Conservation (phyloP, 2,329 filamentous ascomycete genomes). For the Fusarium sp. region DNA sequence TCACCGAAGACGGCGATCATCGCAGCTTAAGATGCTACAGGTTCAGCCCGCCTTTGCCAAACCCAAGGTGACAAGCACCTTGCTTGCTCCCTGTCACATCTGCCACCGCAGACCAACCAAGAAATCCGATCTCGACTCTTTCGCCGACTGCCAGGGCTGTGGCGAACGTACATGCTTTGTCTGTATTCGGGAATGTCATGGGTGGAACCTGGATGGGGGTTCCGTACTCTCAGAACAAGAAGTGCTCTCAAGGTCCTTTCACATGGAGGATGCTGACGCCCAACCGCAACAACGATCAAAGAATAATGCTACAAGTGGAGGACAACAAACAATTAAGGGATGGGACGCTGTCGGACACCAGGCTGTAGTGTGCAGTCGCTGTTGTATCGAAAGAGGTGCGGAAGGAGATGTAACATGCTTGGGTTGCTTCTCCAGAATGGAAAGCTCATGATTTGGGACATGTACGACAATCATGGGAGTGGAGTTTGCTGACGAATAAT, state of each 20-base stretch:
- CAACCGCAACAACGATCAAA: constrained; percentile 5
- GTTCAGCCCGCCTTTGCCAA: constrained; percentile 36
- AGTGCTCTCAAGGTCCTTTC: constrained; percentile 62
- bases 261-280: constrained; percentile 66
- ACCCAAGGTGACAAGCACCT: constrained; percentile 35
- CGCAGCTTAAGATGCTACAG: constrained; percentile 46
- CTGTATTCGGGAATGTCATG: constrained; percentile 76
- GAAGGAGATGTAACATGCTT: constrained; percentile 78
- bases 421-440: constrained; percentile 69
- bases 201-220: constrained; percentile 56
- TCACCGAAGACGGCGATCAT: constrained; percentile 49
- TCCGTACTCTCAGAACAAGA: constrained; percentile 54
- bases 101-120: constrained; percentile 77
- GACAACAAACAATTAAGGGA: constrained; percentile 47
- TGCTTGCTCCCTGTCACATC: constrained; percentile 74
- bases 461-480: constrained; percentile 13
- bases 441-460: constrained; percentile 49
- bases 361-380: constrained; percentile 75
- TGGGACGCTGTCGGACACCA: constrained; percentile 63
- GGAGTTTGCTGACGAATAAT: constrained; percentile 38
- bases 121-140: constrained; percentile 76
- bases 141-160: constrained; percentile 75
- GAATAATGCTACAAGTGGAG: constrained; percentile 25
- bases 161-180: constrained; percentile 75
- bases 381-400: constrained; percentile 75